Percentiles rank a stretch among this genome's conserved stretches.
Conservation (phyloP, 1,284 basidiomycete genomes). For the Pterulicium gracile region DNA sequence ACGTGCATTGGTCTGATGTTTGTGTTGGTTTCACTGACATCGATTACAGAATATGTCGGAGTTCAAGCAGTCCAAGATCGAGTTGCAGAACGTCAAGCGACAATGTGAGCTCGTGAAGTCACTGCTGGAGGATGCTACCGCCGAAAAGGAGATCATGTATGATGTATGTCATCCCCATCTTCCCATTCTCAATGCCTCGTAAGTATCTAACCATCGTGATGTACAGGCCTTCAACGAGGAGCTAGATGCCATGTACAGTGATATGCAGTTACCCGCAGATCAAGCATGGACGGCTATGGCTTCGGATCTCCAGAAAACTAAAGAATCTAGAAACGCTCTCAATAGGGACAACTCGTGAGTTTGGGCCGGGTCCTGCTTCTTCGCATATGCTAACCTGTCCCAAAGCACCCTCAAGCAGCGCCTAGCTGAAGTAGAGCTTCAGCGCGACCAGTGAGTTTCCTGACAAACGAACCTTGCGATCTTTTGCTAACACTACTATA, state of each 20-base stretch:
- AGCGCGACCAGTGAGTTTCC: constrained; percentile 68
- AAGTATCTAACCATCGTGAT: constrained; percentile 5
- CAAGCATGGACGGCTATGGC: constrained; percentile 72
- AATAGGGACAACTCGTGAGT: constrained; percentile 71
- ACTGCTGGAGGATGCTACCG: constrained; percentile 63
- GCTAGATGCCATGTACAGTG: constrained; percentile 80
- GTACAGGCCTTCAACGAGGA: constrained; percentile 94
- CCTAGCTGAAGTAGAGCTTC: constrained; percentile 60
- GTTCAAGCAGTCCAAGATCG: constrained; percentile 47
- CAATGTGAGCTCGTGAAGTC: constrained; percentile 71
- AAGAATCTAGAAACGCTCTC: constrained; percentile 63
- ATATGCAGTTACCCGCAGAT: constrained; percentile 64
- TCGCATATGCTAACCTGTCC: constrained; percentile 6
- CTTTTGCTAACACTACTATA: constrained; percentile 17
- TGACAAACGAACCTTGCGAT: constrained; percentile 7
- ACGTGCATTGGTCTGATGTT: neutral
- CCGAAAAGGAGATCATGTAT: constrained; percentile 86
- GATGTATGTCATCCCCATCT: constrained; percentile 38
- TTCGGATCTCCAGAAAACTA: constrained; percentile 60
- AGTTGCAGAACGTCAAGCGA: constrained; percentile 57
- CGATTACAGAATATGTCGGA: constrained; percentile 39
- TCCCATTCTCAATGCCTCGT: constrained; percentile 7
- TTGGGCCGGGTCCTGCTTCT: neutral
- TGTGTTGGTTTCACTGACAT: constrained; percentile 6
- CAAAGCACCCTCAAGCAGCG: constrained; percentile 58